phyloP scores from a whole-genome alignment of 2,329 filamentous ascomycete genomes.

The Periglandula ipomoeae region DNA sequence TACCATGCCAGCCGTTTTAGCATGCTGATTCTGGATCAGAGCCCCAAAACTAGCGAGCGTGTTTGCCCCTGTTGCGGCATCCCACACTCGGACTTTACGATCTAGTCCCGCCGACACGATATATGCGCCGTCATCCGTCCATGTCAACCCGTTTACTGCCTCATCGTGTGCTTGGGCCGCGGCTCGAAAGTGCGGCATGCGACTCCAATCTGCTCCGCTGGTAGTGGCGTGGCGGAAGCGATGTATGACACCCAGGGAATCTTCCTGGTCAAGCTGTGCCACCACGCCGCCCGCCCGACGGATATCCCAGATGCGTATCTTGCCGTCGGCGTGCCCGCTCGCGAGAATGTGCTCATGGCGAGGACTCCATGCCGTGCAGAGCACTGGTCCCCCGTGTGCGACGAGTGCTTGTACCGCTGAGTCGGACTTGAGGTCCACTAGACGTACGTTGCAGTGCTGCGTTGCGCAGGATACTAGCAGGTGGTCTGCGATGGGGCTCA shows the following conservation, averaged over 20 bases:
- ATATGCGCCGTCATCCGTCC: constrained; percentile 71
- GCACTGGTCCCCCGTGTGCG: constrained; percentile 57
- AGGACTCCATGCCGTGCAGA: constrained; percentile 74
- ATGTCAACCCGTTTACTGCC: constrained; percentile 74
- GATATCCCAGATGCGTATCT: constrained; percentile 79
- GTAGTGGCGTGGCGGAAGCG: constrained; percentile 24
- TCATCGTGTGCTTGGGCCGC: constrained; percentile 64
- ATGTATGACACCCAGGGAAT: constrained; percentile 58
- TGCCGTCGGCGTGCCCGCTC: constrained; percentile 78
- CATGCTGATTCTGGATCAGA: constrained; percentile 62
- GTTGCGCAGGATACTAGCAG: constrained; percentile 82
- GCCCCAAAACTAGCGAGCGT: constrained; percentile 84
- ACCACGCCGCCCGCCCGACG: constrained; percentile 68
- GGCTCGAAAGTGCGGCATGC: constrained; percentile 32
- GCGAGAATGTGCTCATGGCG: constrained; percentile 69
- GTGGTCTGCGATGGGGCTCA: constrained; percentile 63
- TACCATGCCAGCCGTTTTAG: constrained; percentile 53
- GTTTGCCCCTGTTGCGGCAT: constrained; percentile 71
- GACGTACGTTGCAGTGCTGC: constrained; percentile 71
- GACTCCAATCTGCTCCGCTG: constrained; percentile 20
- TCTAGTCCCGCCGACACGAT: constrained; percentile 79
- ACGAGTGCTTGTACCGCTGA: constrained; percentile 61
- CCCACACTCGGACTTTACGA: constrained; percentile 77
- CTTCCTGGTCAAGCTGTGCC: constrained; percentile 74
- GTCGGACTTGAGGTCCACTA: constrained; percentile 80